Base-by-base conservation (phyloP, 257 asterid genomes). In the Solanum bulbocastanum region DNA sequence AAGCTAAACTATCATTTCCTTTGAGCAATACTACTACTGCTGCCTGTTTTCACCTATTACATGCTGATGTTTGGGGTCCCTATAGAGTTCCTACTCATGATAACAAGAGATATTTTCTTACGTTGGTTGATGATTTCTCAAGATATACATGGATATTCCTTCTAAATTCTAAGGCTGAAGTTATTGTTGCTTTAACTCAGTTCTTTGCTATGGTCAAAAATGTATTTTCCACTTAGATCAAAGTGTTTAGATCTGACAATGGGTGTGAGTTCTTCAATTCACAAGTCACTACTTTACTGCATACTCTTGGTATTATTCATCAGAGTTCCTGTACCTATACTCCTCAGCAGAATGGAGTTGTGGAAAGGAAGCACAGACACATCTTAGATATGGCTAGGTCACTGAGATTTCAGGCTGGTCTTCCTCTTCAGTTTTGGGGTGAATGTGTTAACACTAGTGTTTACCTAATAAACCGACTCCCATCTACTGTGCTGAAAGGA, bases 401-500 rank as follows among this genome's bases (percentile, higher is more conserved):
- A 6, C 7, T 56, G 2, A 16, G 65, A 3, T 56, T 56, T 18
- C n/a, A 18, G 0, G 20, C 65, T 2, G 8, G 22, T 18, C 8
- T 18, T 5, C n/a, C 65, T 1, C 20, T 56, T 8, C 7, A 0
- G 2, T 56, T 56, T 56, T 56, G 65, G n/a, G 8, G 20, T 49
- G 3, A 49, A 16, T 49, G 22, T 49, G 60, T 49, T 5, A 5
- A 5, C 3, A 49, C n/a, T 6, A 18, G 10, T 56, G 62, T 18
- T 0, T 56, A 56, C 6, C n/a, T 56, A 3, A 18, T 16, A 0
- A 56, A 56, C 4, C 3, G 2, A 3, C 22, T 20, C 0, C 11
- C 66, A 7, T 56, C 10, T 2, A 3, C 0, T 18, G 25, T 56
- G 2, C 25, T 56, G 2, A 8, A 56, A 5, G 25, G 5, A 5